phyloP scores from a whole-genome alignment of 129 eudicot species.

The Arctium minus region DNA sequence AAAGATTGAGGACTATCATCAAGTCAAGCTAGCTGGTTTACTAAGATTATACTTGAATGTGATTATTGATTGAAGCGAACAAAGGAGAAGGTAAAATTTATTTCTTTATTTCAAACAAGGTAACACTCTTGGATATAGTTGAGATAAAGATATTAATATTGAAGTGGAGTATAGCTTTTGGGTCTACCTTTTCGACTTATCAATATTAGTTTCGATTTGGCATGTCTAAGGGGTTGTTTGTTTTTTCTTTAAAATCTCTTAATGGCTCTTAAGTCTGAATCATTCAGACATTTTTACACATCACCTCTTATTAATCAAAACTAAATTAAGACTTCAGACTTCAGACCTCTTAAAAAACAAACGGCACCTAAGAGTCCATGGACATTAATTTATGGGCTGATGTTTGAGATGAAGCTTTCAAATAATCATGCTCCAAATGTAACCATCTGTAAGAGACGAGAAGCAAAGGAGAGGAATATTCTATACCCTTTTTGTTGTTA shows the following conservation, averaged over 20 bases:
- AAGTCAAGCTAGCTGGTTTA: neutral
- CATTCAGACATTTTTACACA: too few relatives aligned
- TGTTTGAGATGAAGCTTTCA: neutral
- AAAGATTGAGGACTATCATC: neutral
- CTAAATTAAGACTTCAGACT: too few relatives aligned
- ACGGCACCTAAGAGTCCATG: neutral
- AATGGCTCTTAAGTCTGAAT: too few relatives aligned
- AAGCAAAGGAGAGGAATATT: neutral
- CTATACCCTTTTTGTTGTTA: neutral
- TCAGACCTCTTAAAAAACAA: too few relatives aligned
- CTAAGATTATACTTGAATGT: neutral
- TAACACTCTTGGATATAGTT: neutral
- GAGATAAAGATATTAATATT: neutral
- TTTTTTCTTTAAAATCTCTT: too few relatives aligned
- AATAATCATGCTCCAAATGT: neutral
- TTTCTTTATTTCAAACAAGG: neutral
- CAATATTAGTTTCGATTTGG: neutral
- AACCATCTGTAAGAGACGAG: neutral
- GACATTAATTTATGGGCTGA: neutral
- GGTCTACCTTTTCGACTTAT: neutral
- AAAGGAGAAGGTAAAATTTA: too few relatives aligned
- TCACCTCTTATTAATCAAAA: too few relatives aligned
- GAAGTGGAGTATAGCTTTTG: neutral
- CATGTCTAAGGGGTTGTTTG: too few relatives aligned
- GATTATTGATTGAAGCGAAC: neutral